Percentiles rank a stretch among this genome's conserved stretches.
phyloP scores from a whole-genome alignment of 2,329 filamentous ascomycete species.

The Trichoderma citrinoviride region DNA sequence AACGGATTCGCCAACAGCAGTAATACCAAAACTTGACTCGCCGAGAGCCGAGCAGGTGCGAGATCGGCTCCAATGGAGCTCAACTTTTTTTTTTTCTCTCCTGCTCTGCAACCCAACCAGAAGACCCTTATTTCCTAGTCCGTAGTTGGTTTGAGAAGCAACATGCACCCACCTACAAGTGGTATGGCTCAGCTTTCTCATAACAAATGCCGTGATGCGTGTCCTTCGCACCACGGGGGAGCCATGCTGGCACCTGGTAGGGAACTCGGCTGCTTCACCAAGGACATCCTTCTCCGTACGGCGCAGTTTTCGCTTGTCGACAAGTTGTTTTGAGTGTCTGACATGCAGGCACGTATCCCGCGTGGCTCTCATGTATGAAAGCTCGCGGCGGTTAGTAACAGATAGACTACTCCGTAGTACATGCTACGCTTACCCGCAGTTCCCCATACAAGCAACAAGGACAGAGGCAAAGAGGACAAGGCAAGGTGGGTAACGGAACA shows the following conservation, averaged over 20 bases:
- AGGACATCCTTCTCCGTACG: no score
- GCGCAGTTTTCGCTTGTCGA: no score
- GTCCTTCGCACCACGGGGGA: no score
- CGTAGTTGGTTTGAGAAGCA: background rate
- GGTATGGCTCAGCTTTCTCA: background rate
- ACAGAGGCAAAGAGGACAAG: no score
- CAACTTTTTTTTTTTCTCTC: background rate
- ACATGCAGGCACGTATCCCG: background rate
- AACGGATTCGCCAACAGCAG: background rate
- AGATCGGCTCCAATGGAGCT: slow-evolving; percentile 19
- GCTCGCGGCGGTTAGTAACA: background rate
- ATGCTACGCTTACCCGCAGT: background rate
- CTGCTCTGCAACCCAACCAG: background rate
- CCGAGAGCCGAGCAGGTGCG: background rate
- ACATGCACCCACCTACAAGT: background rate
- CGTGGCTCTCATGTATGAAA: background rate
- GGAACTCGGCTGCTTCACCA: no score
- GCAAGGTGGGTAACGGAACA: background rate
- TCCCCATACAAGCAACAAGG: background rate
- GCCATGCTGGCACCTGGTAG: no score
- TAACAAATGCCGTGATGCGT: background rate
- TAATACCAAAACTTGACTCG: background rate
- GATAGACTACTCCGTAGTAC: no score
- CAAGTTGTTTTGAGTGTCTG: background rate
- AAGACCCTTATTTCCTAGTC: slow-evolving; percentile 1